These are phyloP conservation scores for Quercus lobata DNA, from an alignment of 331 rosid genomes.

Conservation along the genomic window DNA sequence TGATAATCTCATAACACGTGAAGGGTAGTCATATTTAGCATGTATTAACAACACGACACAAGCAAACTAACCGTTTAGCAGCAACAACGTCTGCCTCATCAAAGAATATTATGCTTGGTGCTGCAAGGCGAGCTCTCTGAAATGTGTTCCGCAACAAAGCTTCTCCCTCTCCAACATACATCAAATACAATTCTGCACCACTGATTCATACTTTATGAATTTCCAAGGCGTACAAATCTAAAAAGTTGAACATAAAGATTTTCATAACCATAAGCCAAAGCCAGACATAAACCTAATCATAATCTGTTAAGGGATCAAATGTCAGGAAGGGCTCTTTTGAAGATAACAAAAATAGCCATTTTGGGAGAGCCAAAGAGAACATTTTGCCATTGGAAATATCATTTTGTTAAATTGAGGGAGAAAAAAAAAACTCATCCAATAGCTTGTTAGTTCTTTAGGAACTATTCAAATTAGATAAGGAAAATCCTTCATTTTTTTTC, in stretches of 20 bases:
- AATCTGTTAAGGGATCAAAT: background rate
- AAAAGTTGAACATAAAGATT: background rate
- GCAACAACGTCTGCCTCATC: slow-evolving; percentile 88
- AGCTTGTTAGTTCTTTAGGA: no score
- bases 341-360: no score
- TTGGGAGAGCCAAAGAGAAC: no score
- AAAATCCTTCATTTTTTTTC: background rate
- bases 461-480: background rate
- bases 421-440: no score
- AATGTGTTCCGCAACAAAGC: slow-evolving; percentile 78
- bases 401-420: no score
- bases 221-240: background rate
- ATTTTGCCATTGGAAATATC: no score
- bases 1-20: background rate
- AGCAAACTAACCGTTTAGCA: no score
- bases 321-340: no score
- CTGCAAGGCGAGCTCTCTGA: slow-evolving; percentile 82
- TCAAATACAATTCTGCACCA: slow-evolving; percentile 90
- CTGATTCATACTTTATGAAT: slow-evolving; percentile 49
- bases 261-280: background rate
- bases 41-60: no score
- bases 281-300: background rate
- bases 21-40: no score
- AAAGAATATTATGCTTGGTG: slow-evolving; percentile 85
- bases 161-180: slow-evolving; percentile 98